Percentiles rank a stretch among this genome's conserved stretches.
Conservation (phyloP, 1,139 yeast genomes). For the Candida sp. region DNA sequence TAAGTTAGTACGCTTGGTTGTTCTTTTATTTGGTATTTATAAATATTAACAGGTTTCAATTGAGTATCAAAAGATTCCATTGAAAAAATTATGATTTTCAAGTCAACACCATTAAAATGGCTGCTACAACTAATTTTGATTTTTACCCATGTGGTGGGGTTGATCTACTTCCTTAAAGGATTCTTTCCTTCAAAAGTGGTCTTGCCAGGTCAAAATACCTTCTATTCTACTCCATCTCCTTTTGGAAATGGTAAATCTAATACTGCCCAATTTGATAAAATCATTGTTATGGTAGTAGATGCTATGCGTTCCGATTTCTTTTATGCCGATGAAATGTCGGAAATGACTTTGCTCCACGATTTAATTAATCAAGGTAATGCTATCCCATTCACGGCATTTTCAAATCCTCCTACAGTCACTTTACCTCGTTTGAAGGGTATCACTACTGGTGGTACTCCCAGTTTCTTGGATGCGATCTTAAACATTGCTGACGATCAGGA, state of each 20-base stretch:
- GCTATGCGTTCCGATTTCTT: slow-evolving; percentile 90
- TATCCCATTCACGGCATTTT: slow-evolving; percentile 83
- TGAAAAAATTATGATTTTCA: neutral
- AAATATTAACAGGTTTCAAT: no score
- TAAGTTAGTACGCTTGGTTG: neutral
- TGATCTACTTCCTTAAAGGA: slow-evolving; percentile 68
- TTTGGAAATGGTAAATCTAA: slow-evolving; percentile 11
- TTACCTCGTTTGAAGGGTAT: slow-evolving; percentile 76
- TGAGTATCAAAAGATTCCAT: neutral
- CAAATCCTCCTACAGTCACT: slow-evolving; percentile 87
- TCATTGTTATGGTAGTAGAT: slow-evolving; percentile 85
- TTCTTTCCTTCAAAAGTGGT: slow-evolving; percentile 87
- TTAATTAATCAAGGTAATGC: slow-evolving; percentile 69
- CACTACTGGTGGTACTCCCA: slow-evolving; percentile 80
- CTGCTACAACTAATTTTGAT: slow-evolving; percentile 7
- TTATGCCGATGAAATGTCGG: slow-evolving; percentile 56
- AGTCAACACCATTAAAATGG: slow-evolving; percentile 11
- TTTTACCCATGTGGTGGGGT: slow-evolving; percentile 40
- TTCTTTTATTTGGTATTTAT: no score
- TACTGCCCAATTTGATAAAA: slow-evolving; percentile 56
- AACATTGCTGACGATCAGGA: slow-evolving; percentile 91
- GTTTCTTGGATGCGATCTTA: slow-evolving; percentile 79
- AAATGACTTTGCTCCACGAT: slow-evolving; percentile 63
- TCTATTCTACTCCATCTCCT: slow-evolving; percentile 17
- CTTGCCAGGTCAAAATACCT: slow-evolving; percentile 50